Conservation (phyloP, 352 stramenopile genomes). For the Phytophthora ramorum region DNA sequence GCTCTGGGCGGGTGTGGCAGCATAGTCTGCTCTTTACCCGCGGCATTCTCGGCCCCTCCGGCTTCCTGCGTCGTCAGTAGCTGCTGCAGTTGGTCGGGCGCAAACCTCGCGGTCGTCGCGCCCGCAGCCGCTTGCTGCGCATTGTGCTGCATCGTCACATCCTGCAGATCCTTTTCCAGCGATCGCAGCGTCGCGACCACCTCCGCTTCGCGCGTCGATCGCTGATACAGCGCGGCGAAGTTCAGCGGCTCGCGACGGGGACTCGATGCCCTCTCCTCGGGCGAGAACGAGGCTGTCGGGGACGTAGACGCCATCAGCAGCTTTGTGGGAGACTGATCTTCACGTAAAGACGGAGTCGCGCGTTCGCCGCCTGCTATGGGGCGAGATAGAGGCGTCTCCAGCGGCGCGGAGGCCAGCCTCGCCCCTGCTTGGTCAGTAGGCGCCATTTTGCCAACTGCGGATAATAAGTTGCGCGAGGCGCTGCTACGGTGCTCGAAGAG, state of each 20-base stretch:
- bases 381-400: slow-evolving; percentile 13
- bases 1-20: slow-evolving; percentile 36
- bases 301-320: slow-evolving; percentile 18
- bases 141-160: slow-evolving; percentile 49
- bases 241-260: slow-evolving; percentile 15
- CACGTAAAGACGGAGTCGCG: not conserved
- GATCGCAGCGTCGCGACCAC: slow-evolving; percentile 55
- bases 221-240: slow-evolving; percentile 76
- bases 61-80: slow-evolving; percentile 65
- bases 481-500: too few species aligned
- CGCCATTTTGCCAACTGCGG: slow-evolving; percentile 42
- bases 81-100: slow-evolving; percentile 69
- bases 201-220: slow-evolving; percentile 60
- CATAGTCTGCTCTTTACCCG: slow-evolving; percentile 53
- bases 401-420: slow-evolving; percentile 15
- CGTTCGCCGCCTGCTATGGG: slow-evolving; percentile 3
- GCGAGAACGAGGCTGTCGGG: slow-evolving; percentile 27
- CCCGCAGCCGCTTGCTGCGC: slow-evolving; percentile 23
- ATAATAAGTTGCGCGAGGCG: too few species aligned
- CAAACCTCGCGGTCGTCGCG: slow-evolving; percentile 43
- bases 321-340: slow-evolving; percentile 1
- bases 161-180: slow-evolving; percentile 65
- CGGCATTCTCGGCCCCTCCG: slow-evolving; percentile 37
- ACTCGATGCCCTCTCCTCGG: slow-evolving; percentile 11
- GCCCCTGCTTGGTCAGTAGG: slow-evolving; percentile 32